Percentiles rank a stretch among this genome's conserved stretches.
phyloP scores from a whole-genome alignment of 305 asterid species.

The Rubia tinctorum region DNA sequence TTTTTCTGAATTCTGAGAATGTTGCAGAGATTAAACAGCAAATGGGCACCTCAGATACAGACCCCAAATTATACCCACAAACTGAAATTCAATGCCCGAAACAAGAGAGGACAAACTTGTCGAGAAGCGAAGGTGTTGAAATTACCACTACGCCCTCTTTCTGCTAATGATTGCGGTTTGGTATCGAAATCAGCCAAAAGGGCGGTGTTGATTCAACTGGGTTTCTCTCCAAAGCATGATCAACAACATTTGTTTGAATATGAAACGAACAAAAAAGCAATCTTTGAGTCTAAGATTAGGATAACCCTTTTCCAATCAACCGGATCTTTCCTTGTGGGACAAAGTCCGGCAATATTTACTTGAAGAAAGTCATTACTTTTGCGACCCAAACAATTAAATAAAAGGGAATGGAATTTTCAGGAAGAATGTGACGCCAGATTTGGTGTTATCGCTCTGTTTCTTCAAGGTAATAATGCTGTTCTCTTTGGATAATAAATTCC shows the following conservation, averaged over 20 bases:
- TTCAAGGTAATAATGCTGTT: not conserved
- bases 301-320: not conserved
- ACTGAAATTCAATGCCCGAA: not conserved
- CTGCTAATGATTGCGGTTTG: slow-evolving; percentile 9
- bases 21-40: slow-evolving; percentile 10
- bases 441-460: not conserved
- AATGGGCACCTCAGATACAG: slow-evolving; percentile 24
- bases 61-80: slow-evolving; percentile 18
- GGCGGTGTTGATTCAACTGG: not conserved
- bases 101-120: slow-evolving; percentile 16
- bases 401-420: slow-evolving; percentile 11
- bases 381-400: not conserved
- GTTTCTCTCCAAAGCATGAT: not conserved
- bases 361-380: not conserved
- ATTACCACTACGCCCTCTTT: slow-evolving; percentile 24
- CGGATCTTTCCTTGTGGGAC: not conserved
- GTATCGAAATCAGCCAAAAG: not conserved
- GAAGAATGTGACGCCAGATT: slow-evolving; percentile 15
- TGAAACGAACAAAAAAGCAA: not conserved
- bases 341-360: not conserved
- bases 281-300: not conserved
- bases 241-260: not conserved
- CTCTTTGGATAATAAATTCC: not conserved
- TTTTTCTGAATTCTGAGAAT: slow-evolving; percentile 7
- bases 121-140: not conserved